Conservation (phyloP, 2,329 filamentous ascomycete genomes). For the Fusarium xyrophilum region DNA sequence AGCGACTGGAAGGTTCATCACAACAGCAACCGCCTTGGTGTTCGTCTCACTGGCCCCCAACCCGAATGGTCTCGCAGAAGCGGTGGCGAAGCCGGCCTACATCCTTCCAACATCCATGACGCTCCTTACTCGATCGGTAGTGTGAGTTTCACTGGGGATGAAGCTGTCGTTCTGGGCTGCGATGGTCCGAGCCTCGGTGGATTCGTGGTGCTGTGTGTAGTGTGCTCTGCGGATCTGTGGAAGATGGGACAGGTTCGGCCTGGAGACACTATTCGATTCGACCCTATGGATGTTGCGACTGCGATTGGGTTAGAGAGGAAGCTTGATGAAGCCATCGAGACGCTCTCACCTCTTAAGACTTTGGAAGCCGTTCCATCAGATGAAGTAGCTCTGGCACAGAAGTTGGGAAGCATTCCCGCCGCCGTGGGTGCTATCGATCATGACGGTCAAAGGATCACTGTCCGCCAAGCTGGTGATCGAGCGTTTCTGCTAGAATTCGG, state of each 20-base stretch:
- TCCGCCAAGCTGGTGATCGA: conserved; percentile 46
- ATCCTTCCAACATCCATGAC: conserved; percentile 53
- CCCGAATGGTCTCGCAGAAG: conserved; percentile 49
- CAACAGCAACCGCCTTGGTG: conserved; percentile 51
- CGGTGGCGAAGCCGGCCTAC: conserved; percentile 49
- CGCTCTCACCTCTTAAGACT: conserved; percentile 10
- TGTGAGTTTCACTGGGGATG: conserved; percentile 53
- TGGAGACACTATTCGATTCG: conserved; percentile 48
- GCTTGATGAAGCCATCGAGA: conserved; percentile 35
- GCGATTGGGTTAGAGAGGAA: conserved; percentile 38
- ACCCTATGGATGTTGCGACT: conserved; percentile 39
- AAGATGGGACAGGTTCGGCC: conserved; percentile 51
- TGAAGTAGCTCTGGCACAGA: neutral
- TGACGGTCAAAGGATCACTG: conserved; percentile 21
- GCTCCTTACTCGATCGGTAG: conserved; percentile 51
- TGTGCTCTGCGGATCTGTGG: conserved; percentile 51
- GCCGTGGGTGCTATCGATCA: conserved; percentile 29
- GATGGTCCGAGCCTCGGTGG: conserved; percentile 53
- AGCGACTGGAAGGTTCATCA: conserved; percentile 50
- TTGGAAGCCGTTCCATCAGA: neutral
- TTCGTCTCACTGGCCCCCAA: conserved; percentile 49
- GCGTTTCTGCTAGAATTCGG: conserved; percentile 48
- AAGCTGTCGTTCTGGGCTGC: conserved; percentile 48
- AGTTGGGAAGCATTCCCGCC: neutral
- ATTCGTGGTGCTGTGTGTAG: conserved; percentile 49